These are phyloP conservation scores for Aspergillus haitiensis DNA, from an alignment of 495 filamentous ascomycete genomes.

Conservation along the genomic window DNA sequence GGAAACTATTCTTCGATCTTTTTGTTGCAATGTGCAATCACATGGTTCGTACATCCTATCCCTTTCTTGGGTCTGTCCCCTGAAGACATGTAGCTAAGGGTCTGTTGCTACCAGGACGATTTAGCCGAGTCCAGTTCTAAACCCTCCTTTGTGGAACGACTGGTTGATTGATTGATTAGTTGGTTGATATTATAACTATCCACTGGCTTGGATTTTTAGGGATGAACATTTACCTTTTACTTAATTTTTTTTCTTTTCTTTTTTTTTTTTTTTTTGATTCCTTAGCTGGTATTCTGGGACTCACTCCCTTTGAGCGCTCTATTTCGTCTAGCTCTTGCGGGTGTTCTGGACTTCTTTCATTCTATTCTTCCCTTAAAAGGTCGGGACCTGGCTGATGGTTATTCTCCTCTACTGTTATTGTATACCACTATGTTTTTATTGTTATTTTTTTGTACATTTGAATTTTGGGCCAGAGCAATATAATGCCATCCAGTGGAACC, in stretches of 20 bases:
- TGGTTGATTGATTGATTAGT: no score
- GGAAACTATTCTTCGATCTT: slow-evolving; percentile 86
- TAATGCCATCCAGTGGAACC: neutral
- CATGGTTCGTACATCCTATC: slow-evolving; percentile 51
- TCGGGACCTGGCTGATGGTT: no score
- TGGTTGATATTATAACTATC: no score
- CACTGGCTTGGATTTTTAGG: neutral
- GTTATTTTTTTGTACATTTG: no score
- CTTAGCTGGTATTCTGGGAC: neutral
- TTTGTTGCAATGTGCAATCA: slow-evolving; percentile 94
- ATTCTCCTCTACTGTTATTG: no score
- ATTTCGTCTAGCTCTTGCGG: no score
- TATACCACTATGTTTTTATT: no score
- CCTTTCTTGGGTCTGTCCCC: neutral
- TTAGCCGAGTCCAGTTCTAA: slow-evolving; percentile 11
- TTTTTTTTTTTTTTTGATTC: neutral
- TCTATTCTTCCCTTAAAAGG: no score
- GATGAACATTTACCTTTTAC: no score
- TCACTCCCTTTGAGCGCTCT: no score
- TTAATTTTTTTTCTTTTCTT: neutral
- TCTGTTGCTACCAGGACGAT: slow-evolving; percentile 8
- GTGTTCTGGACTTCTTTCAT: no score
- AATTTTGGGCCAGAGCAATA: no score
- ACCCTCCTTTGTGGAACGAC: slow-evolving; percentile 1
- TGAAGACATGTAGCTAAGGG: slow-evolving; percentile 10